Percentiles rank a stretch among this genome's conserved stretches.
Conservation (phyloP, 2,329 filamentous ascomycete genomes). For the Aspergillus fijiensis region DNA sequence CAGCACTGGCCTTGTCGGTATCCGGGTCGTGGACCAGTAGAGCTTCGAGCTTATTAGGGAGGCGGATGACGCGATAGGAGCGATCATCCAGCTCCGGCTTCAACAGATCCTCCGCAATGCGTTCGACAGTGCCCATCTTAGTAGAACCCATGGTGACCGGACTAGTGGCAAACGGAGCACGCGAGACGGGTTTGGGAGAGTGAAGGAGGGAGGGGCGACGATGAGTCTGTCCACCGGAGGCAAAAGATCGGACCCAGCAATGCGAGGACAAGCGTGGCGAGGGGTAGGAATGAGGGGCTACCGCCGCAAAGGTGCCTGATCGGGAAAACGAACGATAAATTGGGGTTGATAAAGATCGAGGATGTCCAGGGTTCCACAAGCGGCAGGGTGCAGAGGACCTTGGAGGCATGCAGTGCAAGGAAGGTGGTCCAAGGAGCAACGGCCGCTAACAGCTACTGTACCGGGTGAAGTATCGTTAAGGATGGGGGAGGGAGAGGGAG, state of each 20-base stretch:
- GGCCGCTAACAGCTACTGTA: conserved; percentile 8
- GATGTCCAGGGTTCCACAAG: conserved; percentile 22
- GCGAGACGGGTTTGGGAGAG: conserved; percentile 21
- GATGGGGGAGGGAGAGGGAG: background rate
- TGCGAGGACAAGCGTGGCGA: conserved; percentile 17
- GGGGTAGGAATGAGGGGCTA: conserved; percentile 19
- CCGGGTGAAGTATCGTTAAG: conserved; percentile 1
- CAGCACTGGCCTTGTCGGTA: conserved; percentile 94
- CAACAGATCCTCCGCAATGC: conserved; percentile 70
- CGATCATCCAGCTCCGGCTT: conserved; percentile 83
- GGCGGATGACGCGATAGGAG: conserved; percentile 79
- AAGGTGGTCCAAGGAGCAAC: conserved; percentile 1
- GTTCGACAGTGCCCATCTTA: conserved; percentile 38
- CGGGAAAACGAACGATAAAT: conserved; percentile 17
- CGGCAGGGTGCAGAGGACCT: conserved; percentile 34
- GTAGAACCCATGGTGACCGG: conserved; percentile 16
- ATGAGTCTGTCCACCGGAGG: background rate
- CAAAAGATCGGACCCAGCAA: conserved; percentile 13
- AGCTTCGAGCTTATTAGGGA: conserved; percentile 85
- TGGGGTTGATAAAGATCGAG: conserved; percentile 11
- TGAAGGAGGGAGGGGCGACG: conserved; percentile 10
- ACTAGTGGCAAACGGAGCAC: conserved; percentile 20
- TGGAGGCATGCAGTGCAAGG: conserved; percentile 34
- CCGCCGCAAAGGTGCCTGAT: conserved; percentile 15
- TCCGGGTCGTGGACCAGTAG: conserved; percentile 90